These are phyloP conservation scores for Scutellaria baicalensis DNA, from an alignment of 257 asterid species.

Conservation along the genomic window DNA sequence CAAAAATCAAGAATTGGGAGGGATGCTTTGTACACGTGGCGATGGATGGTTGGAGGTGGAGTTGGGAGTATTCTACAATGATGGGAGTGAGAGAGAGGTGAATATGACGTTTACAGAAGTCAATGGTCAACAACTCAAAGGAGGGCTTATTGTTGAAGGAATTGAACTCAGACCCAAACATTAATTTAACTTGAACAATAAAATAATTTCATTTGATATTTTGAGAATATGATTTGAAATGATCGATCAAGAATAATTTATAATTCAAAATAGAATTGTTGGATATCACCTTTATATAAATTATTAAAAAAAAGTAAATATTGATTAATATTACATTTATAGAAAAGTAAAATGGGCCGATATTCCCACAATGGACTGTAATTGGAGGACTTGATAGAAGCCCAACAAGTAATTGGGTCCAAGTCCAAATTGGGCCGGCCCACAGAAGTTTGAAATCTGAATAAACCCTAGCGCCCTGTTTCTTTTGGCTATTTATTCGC, in stretches of 20 bases:
- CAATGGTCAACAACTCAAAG: conserved; percentile 53
- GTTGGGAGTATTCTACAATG: conserved; percentile 51
- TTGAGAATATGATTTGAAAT: too few relatives aligned
- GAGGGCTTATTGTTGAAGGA: conserved; percentile 64
- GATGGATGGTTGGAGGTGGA: conserved; percentile 72
- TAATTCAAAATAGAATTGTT: too few relatives aligned
- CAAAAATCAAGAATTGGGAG: conserved; percentile 7
- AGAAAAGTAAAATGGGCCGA: too few relatives aligned
- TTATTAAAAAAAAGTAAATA: too few relatives aligned
- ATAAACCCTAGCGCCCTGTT: neutral
- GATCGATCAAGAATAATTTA: neutral
- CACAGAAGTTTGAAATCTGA: too few relatives aligned
- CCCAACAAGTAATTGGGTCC: too few relatives aligned
- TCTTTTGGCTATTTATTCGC: too few relatives aligned
- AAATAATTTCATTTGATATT: too few relatives aligned
- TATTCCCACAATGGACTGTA: too few relatives aligned
- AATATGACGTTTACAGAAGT: conserved; percentile 48
- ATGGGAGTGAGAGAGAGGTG: conserved; percentile 30
- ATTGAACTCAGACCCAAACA: conserved; percentile 58
- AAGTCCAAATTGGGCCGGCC: neutral
- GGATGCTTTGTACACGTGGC: conserved; percentile 18
- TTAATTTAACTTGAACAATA: neutral
- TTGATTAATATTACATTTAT: too few relatives aligned
- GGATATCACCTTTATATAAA: too few relatives aligned
- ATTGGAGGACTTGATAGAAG: too few relatives aligned